These are phyloP conservation scores for Neonectria faginata DNA, from an alignment of 2,329 filamentous ascomycete species.

Conservation along the genomic window DNA sequence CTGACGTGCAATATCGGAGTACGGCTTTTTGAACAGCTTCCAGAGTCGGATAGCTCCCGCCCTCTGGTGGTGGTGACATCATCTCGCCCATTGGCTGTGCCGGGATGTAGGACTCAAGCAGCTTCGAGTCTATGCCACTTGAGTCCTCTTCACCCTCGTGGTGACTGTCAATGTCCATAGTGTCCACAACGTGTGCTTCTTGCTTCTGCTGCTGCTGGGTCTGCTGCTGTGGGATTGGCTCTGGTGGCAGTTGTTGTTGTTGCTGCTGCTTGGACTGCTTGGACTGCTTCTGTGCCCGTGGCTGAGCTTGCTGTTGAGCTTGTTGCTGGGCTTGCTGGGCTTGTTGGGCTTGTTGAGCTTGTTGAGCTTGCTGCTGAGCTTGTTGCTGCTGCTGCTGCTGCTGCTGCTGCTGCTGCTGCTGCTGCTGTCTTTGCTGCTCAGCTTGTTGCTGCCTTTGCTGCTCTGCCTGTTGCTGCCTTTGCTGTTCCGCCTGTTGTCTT, in stretches of 20 bases:
- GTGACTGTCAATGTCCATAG: slow-evolving; percentile 66
- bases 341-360: slow-evolving; percentile 28
- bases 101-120: slow-evolving; percentile 64
- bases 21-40: slow-evolving; percentile 74
- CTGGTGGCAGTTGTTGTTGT: slow-evolving; percentile 47
- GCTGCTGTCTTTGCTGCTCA: slow-evolving; percentile 42
- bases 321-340: slow-evolving; percentile 20
- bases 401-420: slow-evolving; percentile 30
- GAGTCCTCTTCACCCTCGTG: slow-evolving; percentile 60
- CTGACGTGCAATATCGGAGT: slow-evolving; percentile 73
- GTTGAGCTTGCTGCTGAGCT: slow-evolving; percentile 23
- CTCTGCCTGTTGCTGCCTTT: slow-evolving; percentile 45
- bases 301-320: slow-evolving; percentile 41
- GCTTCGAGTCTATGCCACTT: slow-evolving; percentile 60
- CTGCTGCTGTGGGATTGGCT: slow-evolving; percentile 43
- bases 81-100: slow-evolving; percentile 67
- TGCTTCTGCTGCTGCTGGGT: slow-evolving; percentile 53
- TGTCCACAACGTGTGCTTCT: slow-evolving; percentile 58
- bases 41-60: slow-evolving; percentile 72
- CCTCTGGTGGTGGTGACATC: slow-evolving; percentile 74
- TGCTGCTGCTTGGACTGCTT: slow-evolving; percentile 46
- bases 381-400: slow-evolving; percentile 40
- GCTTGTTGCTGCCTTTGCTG: slow-evolving; percentile 45
- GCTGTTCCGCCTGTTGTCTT: slow-evolving; percentile 47
- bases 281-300: slow-evolving; percentile 45